Percentiles rank a stretch among this genome's conserved stretches.
Conservation (phyloP, 345 rosid species). For the Reutealis trisperma region DNA sequence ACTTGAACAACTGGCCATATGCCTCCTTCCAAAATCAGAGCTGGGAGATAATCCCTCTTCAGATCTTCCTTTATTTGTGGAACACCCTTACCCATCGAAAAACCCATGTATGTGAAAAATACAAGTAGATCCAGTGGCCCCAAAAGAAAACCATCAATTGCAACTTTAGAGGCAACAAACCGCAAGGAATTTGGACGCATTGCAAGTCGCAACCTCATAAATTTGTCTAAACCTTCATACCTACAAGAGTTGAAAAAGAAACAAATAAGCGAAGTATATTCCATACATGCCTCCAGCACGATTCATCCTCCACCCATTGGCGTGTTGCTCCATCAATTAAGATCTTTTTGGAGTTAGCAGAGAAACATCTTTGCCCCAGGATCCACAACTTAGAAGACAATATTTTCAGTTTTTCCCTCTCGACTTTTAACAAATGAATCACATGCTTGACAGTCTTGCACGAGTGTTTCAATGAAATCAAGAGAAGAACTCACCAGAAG, state of each 20-base stretch:
- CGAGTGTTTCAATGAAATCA: too few species aligned
- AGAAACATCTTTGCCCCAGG: background rate
- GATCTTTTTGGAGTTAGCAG: background rate
- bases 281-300: background rate
- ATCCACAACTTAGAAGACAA: background rate
- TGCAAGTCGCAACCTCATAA: constrained; percentile 26
- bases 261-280: background rate
- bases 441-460: background rate
- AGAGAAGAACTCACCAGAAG: constrained; percentile 27
- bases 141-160: constrained; percentile 35
- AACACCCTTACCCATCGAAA: constrained; percentile 40
- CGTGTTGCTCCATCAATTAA: background rate
- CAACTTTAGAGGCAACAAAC: constrained; percentile 40
- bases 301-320: background rate
- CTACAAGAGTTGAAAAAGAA: constrained; percentile 22
- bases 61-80: constrained; percentile 35
- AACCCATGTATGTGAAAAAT: constrained; percentile 44
- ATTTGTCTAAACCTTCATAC: constrained; percentile 41
- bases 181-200: constrained; percentile 37
- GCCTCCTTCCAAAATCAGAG: constrained; percentile 37
- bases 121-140: constrained; percentile 43
- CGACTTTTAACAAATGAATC: background rate
- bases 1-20: constrained; percentile 42
- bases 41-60: constrained; percentile 38
- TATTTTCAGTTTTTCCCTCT: background rate